Evolutionary conservation across 2,329 filamentous ascomycete genomes (phyloP).

Genomic region (Madurella fahalii): DNA sequence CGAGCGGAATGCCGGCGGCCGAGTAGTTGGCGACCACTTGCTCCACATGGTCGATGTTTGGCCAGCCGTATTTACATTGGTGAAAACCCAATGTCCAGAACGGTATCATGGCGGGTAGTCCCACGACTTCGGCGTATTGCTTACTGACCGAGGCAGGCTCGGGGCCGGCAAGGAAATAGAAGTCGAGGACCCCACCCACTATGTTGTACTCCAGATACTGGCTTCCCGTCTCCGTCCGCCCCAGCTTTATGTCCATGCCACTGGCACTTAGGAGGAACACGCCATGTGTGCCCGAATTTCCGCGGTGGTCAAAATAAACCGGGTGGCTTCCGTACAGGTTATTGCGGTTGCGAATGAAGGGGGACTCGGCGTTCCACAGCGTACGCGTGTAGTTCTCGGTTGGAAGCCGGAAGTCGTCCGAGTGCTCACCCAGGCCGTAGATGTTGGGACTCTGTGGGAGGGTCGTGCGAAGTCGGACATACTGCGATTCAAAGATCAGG

Average conservation of each 20-base stretch:
- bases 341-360: constrained; percentile 51
- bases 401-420: constrained; percentile 62
- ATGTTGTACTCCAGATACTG: constrained; percentile 77
- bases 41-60: constrained; percentile 57
- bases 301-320: constrained; percentile 64
- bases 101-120: constrained; percentile 55
- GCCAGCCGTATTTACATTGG: constrained; percentile 61
- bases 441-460: constrained; percentile 63
- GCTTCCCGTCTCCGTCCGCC: constrained; percentile 51
- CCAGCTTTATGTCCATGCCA: constrained; percentile 72
- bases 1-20: constrained; percentile 59
- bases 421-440: constrained; percentile 75
- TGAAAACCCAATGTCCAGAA: constrained; percentile 63
- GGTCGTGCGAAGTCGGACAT: constrained; percentile 64
- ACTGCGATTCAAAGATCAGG: constrained; percentile 71
- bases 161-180: constrained; percentile 61
- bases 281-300: constrained; percentile 53
- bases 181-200: constrained; percentile 70
- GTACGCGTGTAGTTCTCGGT: constrained; percentile 65
- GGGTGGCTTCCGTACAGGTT: constrained; percentile 73
- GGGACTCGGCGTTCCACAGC: constrained; percentile 65
- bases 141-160: constrained; percentile 53
- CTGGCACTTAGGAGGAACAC: constrained; percentile 70
- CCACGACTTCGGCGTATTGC: constrained; percentile 56
- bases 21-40: constrained; percentile 66